Evolutionary conservation across 805 yeast species (phyloP), one percentile per base, ranked within the genome.

Genomic region (Candida loeiensis): DNA sequence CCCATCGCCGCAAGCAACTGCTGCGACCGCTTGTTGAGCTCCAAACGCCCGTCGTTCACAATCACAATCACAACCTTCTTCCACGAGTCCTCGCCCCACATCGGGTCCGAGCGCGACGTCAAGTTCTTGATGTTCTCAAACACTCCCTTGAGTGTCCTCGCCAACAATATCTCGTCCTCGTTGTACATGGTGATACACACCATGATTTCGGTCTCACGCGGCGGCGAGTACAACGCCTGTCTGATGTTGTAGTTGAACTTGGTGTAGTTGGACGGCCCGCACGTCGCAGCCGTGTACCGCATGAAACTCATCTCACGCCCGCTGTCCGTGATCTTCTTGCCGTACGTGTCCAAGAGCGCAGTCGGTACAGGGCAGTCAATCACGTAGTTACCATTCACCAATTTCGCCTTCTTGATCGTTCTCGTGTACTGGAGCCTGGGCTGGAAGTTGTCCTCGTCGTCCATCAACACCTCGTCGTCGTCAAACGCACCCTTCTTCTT

Each of bases 51-150:
- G 64, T 91, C 99, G 44, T 90, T 84, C 11, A 91, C 90, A 21
- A 91, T 77, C 49, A 87, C 79, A 14, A 93, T 93, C 8, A 88
- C 96, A 24, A 91, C 80, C 55, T 88, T 91, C 51, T 90, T 88
- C 98, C 98, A 91, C 0, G 95, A 80, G 43, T 87, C 95, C 32
- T 79, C 79, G n/a, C 98, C 98, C 99, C 99, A 91, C 1, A 80
- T 74, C 11, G 77, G 74, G 45, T 80, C 74, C 22, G 81, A 71
- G 45, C 85, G 74, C 38, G 80, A 74, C 33, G 77, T 72, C 54
- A 93, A 71, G 58, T 89, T 82, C 46, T 79, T 73, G 47, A 91
- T 83, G 59, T 93, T 91, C 43, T 86, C 85, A 67, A 91, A 87
- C 9, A 79, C 74, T 18, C 83, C 85, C 50, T 78, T 76, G 47